Conservation (phyloP, 2,329 filamentous ascomycete species). For the Beauveria sp. region DNA sequence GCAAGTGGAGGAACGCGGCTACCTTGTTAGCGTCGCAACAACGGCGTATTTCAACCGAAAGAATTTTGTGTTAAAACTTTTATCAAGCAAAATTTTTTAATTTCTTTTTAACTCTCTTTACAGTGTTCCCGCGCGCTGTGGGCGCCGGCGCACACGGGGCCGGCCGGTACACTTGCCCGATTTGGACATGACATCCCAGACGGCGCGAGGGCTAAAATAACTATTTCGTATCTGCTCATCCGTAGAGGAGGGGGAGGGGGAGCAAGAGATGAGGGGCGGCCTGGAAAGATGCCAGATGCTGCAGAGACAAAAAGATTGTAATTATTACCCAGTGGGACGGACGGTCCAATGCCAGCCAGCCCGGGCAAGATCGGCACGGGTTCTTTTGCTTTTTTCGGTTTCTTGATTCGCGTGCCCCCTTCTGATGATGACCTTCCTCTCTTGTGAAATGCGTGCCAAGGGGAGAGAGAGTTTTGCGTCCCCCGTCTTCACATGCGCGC, state of each 20-base stretch:
- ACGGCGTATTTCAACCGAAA: too few species aligned
- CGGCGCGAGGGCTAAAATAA: neutral
- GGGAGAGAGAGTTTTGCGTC: neutral
- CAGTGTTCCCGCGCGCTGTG: too few species aligned
- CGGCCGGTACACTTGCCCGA: slow-evolving; percentile 10
- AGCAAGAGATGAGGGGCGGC: neutral
- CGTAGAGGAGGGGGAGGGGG: neutral
- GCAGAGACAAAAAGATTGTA: too few species aligned
- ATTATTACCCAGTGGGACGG: neutral
- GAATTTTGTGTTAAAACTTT: too few species aligned
- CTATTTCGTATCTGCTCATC: neutral
- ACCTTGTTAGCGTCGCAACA: neutral
- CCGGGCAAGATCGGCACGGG: neutral
- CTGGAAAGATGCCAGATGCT: too few species aligned
- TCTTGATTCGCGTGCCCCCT: neutral
- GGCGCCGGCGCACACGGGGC: neutral
- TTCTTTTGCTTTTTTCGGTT: neutral
- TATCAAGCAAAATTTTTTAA: neutral
- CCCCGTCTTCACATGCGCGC: slow-evolving; percentile 9
- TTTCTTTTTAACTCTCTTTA: neutral
- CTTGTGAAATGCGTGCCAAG: neutral
- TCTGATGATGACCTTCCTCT: slow-evolving; percentile 1
- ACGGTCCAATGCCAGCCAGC: neutral
- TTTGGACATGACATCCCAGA: neutral
- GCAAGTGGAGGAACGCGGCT: neutral